Evolutionary conservation across 164 flowering plant species (phyloP), one percentile per base, ranked within the genome.

Genomic region (Saururus chinensis): DNA sequence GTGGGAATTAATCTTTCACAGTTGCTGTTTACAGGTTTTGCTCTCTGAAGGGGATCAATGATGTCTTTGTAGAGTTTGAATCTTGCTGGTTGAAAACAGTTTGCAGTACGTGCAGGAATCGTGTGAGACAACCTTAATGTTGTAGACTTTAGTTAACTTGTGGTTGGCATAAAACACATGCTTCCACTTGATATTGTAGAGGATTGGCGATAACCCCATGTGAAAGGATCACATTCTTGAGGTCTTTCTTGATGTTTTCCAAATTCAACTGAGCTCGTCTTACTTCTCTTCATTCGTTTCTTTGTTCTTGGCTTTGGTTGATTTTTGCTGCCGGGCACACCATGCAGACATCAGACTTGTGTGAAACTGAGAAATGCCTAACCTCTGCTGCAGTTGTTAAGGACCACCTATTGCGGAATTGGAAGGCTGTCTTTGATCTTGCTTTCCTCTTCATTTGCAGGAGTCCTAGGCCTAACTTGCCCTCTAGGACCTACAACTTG

Each of bases 391-490:
- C 42, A 30, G 24, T 52, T 59, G 26, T 66, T 35, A 70, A 72
- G 19, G 81, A 74, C 61, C 66, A 64, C 58, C 69, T 54, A 60
- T 77, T 68, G 17, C 71, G 70, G 19, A 66, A 70, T 21, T 66
- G 66, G 51, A 75, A 75, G n/a, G 67, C 51, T 30, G 56, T 77
- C 40, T 67, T 77, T 23, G 87, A 67, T 72, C 89, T 78, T 68
- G 69, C 81, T 51, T 75, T 82, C 52, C 66, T 73, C 51, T 25
- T 62, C 41, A 53, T 68, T 51, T 68, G 68, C 53, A 4, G 52
- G 30, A 53, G 74, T 23, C 19, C 64, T 21, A 68, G 58, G 52
- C 65, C 71, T 25, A 60, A 13, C 54, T 65, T 57, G 30, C 52
- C 45, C 40, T 70, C 65, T 11, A 69, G 54, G 23, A 40, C 35